Conservation (phyloP, 345 rosid species). For the Hibiscus mutabilis region DNA sequence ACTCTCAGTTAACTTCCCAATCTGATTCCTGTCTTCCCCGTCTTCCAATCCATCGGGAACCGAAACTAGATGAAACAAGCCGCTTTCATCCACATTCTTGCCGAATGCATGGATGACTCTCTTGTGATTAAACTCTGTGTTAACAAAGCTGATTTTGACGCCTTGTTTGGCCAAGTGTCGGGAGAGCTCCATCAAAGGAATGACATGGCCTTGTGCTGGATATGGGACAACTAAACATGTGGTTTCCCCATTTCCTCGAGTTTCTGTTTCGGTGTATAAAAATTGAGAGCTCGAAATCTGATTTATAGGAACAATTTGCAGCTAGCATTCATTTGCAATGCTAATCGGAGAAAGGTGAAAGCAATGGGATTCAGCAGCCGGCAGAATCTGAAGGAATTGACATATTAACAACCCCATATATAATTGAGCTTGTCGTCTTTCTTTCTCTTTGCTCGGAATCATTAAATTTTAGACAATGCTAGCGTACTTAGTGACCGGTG, state of each 20-base stretch:
- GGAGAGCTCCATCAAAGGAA: conserved; percentile 33
- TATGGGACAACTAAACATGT: conserved; percentile 32
- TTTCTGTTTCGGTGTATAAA: not conserved
- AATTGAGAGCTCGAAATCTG: not conserved
- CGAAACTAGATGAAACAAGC: conserved; percentile 29
- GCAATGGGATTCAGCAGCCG: too few relatives aligned
- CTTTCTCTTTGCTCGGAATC: too few relatives aligned
- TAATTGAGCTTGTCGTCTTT: too few relatives aligned
- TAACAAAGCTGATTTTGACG: conserved; percentile 27
- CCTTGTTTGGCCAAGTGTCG: conserved; percentile 19
- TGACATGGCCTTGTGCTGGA: conserved; percentile 54
- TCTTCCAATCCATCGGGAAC: conserved; percentile 40
- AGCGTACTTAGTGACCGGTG: too few relatives aligned
- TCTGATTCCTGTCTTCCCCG: conserved; percentile 26
- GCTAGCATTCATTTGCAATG: not conserved
- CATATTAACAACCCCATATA: too few relatives aligned
- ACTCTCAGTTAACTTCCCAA: conserved; percentile 24
- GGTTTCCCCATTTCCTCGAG: conserved; percentile 22
- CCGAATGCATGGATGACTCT: conserved; percentile 19
- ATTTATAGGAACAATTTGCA: not conserved
- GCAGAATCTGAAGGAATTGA: too few relatives aligned
- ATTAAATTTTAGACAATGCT: too few relatives aligned
- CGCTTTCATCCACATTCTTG: not conserved
- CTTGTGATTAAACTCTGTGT: conserved; percentile 31
- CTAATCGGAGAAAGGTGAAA: too few relatives aligned